These are phyloP conservation scores for Gaillardinia entomophila DNA, from an alignment of 805 yeast genomes.

Conservation along the genomic window DNA sequence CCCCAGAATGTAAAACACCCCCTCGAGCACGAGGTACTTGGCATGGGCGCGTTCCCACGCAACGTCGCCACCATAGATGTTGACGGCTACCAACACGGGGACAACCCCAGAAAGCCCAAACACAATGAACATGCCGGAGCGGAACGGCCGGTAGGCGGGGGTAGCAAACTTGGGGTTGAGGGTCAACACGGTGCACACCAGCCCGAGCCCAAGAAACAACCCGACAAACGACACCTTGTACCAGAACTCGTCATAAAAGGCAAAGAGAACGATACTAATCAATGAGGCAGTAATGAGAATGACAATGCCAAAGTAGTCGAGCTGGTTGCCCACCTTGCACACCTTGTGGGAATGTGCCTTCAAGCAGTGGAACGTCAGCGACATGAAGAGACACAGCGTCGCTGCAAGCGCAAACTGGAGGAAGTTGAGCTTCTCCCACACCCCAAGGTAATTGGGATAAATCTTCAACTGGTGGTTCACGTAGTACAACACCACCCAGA, in stretches of 20 bases:
- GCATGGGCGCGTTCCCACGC: conserved; percentile 50
- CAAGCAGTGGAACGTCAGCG: conserved; percentile 61
- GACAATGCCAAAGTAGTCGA: conserved; percentile 74
- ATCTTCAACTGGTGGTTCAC: conserved; percentile 18
- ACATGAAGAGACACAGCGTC: conserved; percentile 52
- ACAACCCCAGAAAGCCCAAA: conserved; percentile 76
- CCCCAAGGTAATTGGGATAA: conserved; percentile 18
- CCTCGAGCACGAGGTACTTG: conserved; percentile 64
- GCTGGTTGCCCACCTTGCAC: conserved; percentile 54
- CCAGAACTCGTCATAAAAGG: conserved; percentile 38
- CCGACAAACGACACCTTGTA: conserved; percentile 34
- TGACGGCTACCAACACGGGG: conserved; percentile 57
- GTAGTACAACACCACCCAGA: conserved; percentile 25
- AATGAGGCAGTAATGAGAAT: conserved; percentile 57
- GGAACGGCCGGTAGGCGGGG: conserved; percentile 64
- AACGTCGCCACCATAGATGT: conserved; percentile 42
- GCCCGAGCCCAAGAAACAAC: conserved; percentile 51
- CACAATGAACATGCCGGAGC: conserved; percentile 72
- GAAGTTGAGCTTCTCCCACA: conserved; percentile 46
- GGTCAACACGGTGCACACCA: conserved; percentile 57
- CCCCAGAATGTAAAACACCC: conserved; percentile 68
- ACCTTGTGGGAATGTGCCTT: conserved; percentile 60
- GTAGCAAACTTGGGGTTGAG: conserved; percentile 62
- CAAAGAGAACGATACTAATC: conserved; percentile 29
- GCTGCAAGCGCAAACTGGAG: conserved; percentile 54